These are phyloP conservation scores for Chlamydomonas applanata DNA, from an alignment of 139 green algal genomes.

Conservation along the genomic window DNA sequence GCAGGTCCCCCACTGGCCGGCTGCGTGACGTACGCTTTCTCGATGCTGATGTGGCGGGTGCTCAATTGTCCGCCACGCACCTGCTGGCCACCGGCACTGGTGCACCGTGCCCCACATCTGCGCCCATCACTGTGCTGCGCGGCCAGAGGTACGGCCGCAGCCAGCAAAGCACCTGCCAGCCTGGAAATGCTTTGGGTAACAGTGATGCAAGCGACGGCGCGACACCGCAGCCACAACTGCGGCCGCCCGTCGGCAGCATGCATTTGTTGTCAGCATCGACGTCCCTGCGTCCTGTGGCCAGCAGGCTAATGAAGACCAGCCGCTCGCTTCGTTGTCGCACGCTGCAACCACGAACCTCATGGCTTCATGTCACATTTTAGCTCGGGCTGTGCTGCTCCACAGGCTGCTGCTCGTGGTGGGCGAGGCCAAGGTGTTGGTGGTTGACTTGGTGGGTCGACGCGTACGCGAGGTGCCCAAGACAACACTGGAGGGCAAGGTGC, in stretches of 20 bases:
- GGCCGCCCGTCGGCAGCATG: too few relatives aligned
- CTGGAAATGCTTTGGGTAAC: background rate
- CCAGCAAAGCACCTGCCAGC: background rate
- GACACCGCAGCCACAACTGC: too few relatives aligned
- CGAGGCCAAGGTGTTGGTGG: slow-evolving; percentile 50
- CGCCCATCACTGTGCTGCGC: slow-evolving; percentile 7
- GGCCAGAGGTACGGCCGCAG: slow-evolving; percentile 16
- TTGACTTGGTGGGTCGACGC: slow-evolving; percentile 38
- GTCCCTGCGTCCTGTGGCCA: background rate
- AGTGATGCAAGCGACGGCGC: too few relatives aligned
- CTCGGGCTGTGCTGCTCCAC: too few relatives aligned
- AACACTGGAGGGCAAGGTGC: slow-evolving; percentile 38
- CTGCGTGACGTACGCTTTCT: slow-evolving; percentile 40
- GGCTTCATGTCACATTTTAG: too few relatives aligned
- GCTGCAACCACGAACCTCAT: too few relatives aligned
- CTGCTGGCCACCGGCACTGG: background rate
- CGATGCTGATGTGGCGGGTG: slow-evolving; percentile 36
- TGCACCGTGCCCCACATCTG: background rate
- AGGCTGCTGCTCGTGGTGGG: slow-evolving; percentile 51
- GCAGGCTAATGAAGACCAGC: background rate
- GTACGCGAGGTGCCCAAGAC: slow-evolving; percentile 35
- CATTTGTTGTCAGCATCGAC: too few relatives aligned
- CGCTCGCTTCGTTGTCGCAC: too few relatives aligned
- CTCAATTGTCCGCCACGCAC: slow-evolving; percentile 21
- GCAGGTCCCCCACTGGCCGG: slow-evolving; percentile 14